phyloP scores from a whole-genome alignment of 73 alveolate species.

The Blepharisma japonicum region DNA sequence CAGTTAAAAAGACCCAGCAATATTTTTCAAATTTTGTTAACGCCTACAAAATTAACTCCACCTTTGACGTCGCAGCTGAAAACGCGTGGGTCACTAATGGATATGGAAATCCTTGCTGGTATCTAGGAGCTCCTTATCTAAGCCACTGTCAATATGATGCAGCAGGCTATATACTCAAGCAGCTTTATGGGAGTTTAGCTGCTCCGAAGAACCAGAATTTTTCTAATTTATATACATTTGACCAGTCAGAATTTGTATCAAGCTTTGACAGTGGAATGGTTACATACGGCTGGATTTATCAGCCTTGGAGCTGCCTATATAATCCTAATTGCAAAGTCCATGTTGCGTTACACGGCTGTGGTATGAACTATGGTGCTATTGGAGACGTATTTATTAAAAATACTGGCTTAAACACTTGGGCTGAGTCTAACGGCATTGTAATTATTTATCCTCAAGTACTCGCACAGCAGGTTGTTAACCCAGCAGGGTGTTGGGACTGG shows the following conservation, averaged over 20 bases:
- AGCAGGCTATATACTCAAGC: conserved; percentile 19
- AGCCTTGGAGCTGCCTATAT: conserved; percentile 42
- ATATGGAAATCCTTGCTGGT: conserved; percentile 38
- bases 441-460: conserved; percentile 46
- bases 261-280: background rate
- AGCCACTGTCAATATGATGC: conserved; percentile 48
- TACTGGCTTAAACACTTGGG: conserved; percentile 45
- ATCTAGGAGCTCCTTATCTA: conserved; percentile 38
- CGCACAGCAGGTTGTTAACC: conserved; percentile 19
- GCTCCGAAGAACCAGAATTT: background rate
- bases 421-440: conserved; percentile 50
- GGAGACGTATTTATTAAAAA: conserved; percentile 28
- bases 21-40: background rate
- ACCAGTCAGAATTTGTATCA: conserved; percentile 22
- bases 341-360: conserved; percentile 54
- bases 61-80: conserved; percentile 32
- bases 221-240: conserved; percentile 22
- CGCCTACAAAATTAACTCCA: background rate
- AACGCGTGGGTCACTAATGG: conserved; percentile 47
- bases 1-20: background rate
- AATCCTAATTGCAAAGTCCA: conserved; percentile 38
- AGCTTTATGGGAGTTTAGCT: conserved; percentile 4
- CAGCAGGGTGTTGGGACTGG: conserved; percentile 61
- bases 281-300: conserved; percentile 36
- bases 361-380: conserved; percentile 29